phyloP scores from a whole-genome alignment of 2,329 filamentous ascomycete species.

The Seiridium unicorne region DNA sequence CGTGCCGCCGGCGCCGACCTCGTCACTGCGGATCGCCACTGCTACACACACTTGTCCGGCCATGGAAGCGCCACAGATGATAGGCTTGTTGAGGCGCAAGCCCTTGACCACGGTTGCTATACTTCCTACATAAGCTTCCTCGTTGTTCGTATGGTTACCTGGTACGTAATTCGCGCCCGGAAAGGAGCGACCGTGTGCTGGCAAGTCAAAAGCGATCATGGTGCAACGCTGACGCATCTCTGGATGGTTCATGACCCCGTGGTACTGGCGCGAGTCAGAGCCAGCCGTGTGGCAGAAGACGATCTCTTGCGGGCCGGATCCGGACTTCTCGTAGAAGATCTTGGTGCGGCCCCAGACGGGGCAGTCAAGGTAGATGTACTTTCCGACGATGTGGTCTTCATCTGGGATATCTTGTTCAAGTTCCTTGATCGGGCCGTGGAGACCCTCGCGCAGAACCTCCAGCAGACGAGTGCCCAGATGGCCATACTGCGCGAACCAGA shows the following conservation, averaged over 20 bases:
- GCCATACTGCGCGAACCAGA: constrained; percentile 35
- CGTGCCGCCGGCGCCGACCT: constrained; percentile 42
- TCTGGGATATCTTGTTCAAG: constrained; percentile 34
- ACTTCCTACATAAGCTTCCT: constrained; percentile 43
- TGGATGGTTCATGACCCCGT: constrained; percentile 48
- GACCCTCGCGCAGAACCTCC: constrained; percentile 44
- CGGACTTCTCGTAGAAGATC: constrained; percentile 46
- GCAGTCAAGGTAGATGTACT: constrained; percentile 42
- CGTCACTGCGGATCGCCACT: constrained; percentile 42
- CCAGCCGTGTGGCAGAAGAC: constrained; percentile 44
- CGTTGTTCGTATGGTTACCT: constrained; percentile 45
- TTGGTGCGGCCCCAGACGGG: constrained; percentile 47
- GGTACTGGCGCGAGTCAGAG: constrained; percentile 46
- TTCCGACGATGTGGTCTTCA: constrained; percentile 43
- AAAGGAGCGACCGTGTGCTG: constrained; percentile 46
- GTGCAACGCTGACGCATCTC: constrained; percentile 43
- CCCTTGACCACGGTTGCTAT: constrained; percentile 42
- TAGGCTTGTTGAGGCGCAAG: constrained; percentile 40
- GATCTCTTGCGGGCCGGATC: constrained; percentile 43
- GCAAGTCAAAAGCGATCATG: constrained; percentile 49
- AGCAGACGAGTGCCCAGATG: constrained; percentile 43
- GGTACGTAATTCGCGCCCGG: constrained; percentile 37
- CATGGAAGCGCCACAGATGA: constrained; percentile 49
- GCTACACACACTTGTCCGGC: constrained; percentile 47
- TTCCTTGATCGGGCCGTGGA: constrained; percentile 39